These are phyloP conservation scores for Quercus cerris DNA, from an alignment of 306 rosid genomes.

Conservation along the genomic window DNA sequence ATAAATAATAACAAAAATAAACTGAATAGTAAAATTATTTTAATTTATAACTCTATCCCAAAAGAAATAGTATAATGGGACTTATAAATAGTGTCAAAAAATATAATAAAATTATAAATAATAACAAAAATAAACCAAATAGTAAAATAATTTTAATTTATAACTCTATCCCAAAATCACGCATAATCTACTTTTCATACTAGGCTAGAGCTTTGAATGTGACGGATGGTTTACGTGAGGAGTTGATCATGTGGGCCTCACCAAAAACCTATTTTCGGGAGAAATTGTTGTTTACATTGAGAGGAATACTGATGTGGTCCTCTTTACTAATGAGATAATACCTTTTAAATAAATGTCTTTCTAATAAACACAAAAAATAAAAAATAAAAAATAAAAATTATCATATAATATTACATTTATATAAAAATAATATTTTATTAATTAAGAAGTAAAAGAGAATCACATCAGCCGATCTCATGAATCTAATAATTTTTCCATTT, in stretches of 20 bases:
- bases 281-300: too few species aligned
- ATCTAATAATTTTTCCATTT: rapidly evolving
- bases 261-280: not conserved
- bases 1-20: too few species aligned
- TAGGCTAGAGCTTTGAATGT: not conserved
- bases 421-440: too few species aligned
- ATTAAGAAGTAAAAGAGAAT: rapidly evolving
- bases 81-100: too few species aligned
- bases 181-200: too few species aligned
- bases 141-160: too few species aligned
- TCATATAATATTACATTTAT: rapidly evolving
- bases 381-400: too few species aligned
- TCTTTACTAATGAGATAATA: rapidly evolving
- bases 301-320: rapidly evolving
- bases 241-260: constrained; percentile 18
- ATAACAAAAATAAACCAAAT: rapidly evolving
- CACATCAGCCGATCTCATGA: rapidly evolving
- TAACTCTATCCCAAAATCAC: rapidly evolving
- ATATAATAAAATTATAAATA: rapidly evolving
- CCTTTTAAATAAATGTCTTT: rapidly evolving
- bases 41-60: too few species aligned
- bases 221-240: constrained; percentile 8
- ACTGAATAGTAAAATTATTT: too few species aligned
- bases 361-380: rapidly evolving
- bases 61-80: too few species aligned